Evolutionary conservation across 768 basidiomycete genomes (phyloP).

Genomic region (Atractiella rhizophila): DNA sequence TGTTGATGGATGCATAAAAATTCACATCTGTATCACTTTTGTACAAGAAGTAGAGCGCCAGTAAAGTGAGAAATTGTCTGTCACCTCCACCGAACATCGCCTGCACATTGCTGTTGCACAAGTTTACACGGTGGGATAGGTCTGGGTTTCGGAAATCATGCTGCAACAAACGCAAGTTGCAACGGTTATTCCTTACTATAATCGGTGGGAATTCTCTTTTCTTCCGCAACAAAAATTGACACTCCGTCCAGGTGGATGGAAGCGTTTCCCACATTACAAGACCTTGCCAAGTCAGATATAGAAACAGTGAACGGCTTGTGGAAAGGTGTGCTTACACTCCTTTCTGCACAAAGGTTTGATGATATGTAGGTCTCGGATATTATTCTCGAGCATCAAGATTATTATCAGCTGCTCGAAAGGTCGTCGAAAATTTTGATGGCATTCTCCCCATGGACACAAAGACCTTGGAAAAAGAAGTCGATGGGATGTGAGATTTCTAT

Average conservation of each 20-base stretch:
- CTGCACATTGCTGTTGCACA: neutral
- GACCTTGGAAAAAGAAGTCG: conserved; percentile 61
- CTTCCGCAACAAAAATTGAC: conserved; percentile 53
- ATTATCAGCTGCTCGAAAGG: conserved; percentile 57
- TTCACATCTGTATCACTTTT: too few species aligned
- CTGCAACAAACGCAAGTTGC: conserved; percentile 82
- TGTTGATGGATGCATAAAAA: too few species aligned
- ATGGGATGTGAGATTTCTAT: conserved; percentile 40
- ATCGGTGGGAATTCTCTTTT: conserved; percentile 46
- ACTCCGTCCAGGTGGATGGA: conserved; percentile 22
- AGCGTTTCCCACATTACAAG: conserved; percentile 9
- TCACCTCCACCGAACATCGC: neutral
- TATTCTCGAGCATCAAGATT: conserved; percentile 31
- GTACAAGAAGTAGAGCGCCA: too few species aligned
- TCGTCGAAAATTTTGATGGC: conserved; percentile 38
- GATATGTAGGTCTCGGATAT: too few species aligned
- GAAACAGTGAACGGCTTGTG: conserved; percentile 70
- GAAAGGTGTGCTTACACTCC: too few species aligned
- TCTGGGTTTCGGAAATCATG: conserved; percentile 79
- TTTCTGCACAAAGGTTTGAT: too few species aligned
- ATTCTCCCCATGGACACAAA: conserved; percentile 52
- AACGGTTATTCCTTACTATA: conserved; percentile 58
- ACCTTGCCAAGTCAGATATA: conserved; percentile 35
- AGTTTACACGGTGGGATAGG: conserved; percentile 24
- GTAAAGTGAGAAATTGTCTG: too few species aligned